These are phyloP conservation scores for Talaromyces wortmannii DNA, from an alignment of 495 filamentous ascomycete genomes.

Conservation along the genomic window DNA sequence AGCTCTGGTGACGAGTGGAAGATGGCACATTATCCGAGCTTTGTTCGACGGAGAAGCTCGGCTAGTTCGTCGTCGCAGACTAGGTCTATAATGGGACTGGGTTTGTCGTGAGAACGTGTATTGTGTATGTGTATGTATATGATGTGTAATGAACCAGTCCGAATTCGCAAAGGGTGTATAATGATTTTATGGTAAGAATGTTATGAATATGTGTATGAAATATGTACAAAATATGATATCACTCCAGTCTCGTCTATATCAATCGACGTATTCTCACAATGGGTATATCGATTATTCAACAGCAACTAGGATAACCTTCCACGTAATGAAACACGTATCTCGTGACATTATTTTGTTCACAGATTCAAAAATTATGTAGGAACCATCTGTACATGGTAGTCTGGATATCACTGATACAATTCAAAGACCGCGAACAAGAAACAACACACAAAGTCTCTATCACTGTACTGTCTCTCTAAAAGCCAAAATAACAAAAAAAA, in stretches of 20 bases:
- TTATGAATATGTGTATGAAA: not conserved
- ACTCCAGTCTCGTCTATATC: too few species aligned
- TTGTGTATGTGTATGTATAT: not conserved
- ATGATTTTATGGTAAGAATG: not conserved
- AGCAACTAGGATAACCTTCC: too few species aligned
- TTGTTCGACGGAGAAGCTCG: not conserved
- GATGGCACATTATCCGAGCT: not conserved
- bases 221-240: too few species aligned
- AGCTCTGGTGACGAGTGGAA: not conserved
- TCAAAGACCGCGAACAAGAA: too few species aligned
- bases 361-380: too few species aligned
- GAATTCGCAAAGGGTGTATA: not conserved
- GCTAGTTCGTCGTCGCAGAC: not conserved
- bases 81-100: constrained; percentile 1
- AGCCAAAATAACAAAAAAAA: not conserved
- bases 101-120: not conserved
- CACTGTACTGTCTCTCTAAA: not conserved
- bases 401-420: too few species aligned
- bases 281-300: too few species aligned
- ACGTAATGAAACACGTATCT: too few species aligned
- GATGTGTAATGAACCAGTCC: not conserved
- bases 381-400: too few species aligned
- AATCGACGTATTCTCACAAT: too few species aligned
- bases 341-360: too few species aligned
- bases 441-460: too few species aligned